Evolutionary conservation across 306 rosid genomes (phyloP).

Genomic region (Ochetophila trinervis): DNA sequence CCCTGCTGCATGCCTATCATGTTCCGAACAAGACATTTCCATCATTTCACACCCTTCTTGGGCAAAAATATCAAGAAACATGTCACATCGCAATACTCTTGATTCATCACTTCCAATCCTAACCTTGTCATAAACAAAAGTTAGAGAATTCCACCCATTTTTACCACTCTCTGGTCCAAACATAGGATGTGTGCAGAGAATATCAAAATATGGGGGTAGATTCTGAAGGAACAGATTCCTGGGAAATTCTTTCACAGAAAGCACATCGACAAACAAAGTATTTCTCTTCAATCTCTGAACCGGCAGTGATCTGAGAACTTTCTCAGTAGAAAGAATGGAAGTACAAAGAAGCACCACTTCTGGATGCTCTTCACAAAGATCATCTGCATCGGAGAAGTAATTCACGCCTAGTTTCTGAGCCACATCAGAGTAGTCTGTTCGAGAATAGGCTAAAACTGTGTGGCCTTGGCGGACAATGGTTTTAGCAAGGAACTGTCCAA

Average conservation of each 20-base stretch:
- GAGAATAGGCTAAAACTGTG: conserved; percentile 69
- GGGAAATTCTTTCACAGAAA: conserved; percentile 88
- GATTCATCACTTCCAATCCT: conserved; percentile 52
- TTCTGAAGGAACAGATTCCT: conserved; percentile 65
- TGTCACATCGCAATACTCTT: conserved; percentile 57
- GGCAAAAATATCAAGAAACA: conserved; percentile 68
- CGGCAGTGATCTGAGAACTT: conserved; percentile 72
- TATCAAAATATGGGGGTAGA: conserved; percentile 60
- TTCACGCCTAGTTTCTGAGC: conserved; percentile 59
- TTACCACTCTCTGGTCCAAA: conserved; percentile 95
- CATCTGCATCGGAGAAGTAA: conserved; percentile 60
- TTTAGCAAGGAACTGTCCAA: conserved; percentile 87
- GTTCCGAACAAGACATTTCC: conserved; percentile 91
- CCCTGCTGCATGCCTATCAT: conserved; percentile 84
- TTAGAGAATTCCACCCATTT: conserved; percentile 71
- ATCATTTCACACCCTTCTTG: conserved; percentile 88
- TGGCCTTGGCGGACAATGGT: conserved; percentile 65
- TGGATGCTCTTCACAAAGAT: conserved; percentile 91
- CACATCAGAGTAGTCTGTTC: conserved; percentile 61
- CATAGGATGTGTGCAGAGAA: conserved; percentile 95
- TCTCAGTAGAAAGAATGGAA: conserved; percentile 78
- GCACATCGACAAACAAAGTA: conserved; percentile 88
- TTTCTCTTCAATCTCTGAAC: conserved; percentile 72
- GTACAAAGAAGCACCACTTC: conserved; percentile 83
- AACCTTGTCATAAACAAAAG: conserved; percentile 75